phyloP scores from a whole-genome alignment of 1,284 basidiomycete genomes.

The Coniophora puteana region DNA sequence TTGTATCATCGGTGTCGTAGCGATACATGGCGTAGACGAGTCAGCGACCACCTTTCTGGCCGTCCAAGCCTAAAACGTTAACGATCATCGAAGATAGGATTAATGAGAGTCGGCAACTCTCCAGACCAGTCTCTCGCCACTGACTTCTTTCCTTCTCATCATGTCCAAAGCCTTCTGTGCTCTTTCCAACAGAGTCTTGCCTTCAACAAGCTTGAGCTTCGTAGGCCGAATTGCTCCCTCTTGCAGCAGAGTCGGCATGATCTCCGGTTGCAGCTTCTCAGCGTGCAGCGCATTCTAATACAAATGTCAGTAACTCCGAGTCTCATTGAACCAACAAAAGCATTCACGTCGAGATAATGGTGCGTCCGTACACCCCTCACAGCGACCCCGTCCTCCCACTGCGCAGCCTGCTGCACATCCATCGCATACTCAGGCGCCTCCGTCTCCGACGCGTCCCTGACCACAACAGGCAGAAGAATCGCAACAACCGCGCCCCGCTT shows the following conservation, averaged over 20 bases:
- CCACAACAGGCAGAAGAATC: conserved; percentile 46
- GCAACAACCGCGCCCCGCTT: conserved; percentile 36
- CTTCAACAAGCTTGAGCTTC: conserved; percentile 37
- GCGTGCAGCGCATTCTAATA: conserved; percentile 29
- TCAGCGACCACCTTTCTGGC: too few relatives aligned
- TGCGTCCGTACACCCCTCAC: conserved; percentile 41
- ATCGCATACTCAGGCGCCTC: conserved; percentile 28
- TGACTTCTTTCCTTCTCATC: conserved; percentile 42
- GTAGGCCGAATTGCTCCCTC: conserved; percentile 36
- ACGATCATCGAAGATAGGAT: too few relatives aligned
- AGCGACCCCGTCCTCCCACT: conserved; percentile 28
- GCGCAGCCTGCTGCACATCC: conserved; percentile 24
- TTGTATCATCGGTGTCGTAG: too few relatives aligned
- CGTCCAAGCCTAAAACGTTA: too few relatives aligned
- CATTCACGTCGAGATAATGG: conserved; percentile 35
- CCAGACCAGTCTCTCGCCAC: conserved; percentile 46
- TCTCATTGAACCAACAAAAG: background rate
- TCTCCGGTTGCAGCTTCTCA: conserved; percentile 40
- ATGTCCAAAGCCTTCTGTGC: conserved; percentile 37
- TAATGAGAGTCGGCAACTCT: too few relatives aligned
- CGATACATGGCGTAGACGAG: too few relatives aligned
- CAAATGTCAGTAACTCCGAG: background rate
- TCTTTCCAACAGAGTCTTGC: conserved; percentile 38
- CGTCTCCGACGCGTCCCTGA: conserved; percentile 27
- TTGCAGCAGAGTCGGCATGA: conserved; percentile 39